Conservation (phyloP, 1,284 basidiomycete genomes). For the Moesziomyces sp. region DNA sequence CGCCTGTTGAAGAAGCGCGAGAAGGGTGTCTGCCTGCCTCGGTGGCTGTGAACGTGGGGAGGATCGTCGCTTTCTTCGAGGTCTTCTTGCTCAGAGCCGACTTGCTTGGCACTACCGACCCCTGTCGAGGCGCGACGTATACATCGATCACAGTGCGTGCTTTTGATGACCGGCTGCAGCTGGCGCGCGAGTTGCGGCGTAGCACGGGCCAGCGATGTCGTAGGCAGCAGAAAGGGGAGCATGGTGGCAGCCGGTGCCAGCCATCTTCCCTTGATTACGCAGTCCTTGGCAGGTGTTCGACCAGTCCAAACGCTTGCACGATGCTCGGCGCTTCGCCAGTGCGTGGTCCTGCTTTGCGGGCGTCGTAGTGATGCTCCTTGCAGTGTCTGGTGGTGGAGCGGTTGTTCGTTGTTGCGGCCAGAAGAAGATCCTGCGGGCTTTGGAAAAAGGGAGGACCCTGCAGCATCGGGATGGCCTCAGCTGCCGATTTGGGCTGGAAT, state of each 20-base stretch:
- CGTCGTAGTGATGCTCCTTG: too few species aligned
- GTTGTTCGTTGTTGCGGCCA: too few species aligned
- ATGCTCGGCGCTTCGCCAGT: too few species aligned
- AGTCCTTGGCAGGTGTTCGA: too few species aligned
- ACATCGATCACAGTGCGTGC: too few species aligned
- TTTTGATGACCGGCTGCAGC: neutral
- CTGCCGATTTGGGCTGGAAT: too few species aligned
- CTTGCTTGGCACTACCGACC: neutral
- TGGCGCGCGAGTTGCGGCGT: constrained; percentile 8
- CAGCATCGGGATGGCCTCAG: too few species aligned
- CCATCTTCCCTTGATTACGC: constrained; percentile 7
- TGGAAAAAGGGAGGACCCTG: too few species aligned
- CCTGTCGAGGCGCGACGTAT: neutral
- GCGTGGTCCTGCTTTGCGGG: too few species aligned
- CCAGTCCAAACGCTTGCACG: too few species aligned
- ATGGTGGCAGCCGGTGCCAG: neutral
- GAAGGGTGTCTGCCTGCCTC: constrained; percentile 1
- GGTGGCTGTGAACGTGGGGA: neutral
- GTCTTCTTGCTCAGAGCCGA: neutral
- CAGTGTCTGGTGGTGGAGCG: too few species aligned
- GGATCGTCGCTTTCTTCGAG: constrained; percentile 1
- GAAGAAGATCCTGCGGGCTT: too few species aligned
- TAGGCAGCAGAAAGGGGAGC: constrained; percentile 14
- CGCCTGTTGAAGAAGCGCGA: constrained; percentile 38
- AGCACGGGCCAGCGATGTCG: constrained; percentile 2